Percentiles rank a stretch among this genome's conserved stretches.
These are phyloP conservation scores for Melocanna baccifera DNA, from an alignment of 176 grass and related monocot genomes.

Conservation along the genomic window DNA sequence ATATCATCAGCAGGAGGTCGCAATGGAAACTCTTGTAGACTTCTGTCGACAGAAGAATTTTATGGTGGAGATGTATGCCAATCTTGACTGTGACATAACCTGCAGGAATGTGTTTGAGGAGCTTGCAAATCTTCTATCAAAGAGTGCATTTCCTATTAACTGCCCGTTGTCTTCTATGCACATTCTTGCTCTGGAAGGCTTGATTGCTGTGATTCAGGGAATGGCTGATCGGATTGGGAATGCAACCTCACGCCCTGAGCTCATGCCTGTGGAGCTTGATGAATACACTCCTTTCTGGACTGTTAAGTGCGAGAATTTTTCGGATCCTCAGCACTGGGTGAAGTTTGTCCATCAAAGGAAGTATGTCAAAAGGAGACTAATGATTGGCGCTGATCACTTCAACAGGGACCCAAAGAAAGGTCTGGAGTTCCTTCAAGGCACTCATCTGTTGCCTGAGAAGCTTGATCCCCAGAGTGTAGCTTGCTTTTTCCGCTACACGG, in stretches of 20 bases:
- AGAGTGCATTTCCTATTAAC: constrained; percentile 97
- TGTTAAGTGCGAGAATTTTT: constrained; percentile 79
- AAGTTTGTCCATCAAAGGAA: constrained; percentile 91
- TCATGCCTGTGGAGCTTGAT: constrained; percentile 65
- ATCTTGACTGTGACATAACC: constrained; percentile 95
- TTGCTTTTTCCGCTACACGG: constrained; percentile 91
- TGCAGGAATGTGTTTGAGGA: constrained; percentile 98
- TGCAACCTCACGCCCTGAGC: constrained; percentile 51
- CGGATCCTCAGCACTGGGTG: constrained; percentile 86
- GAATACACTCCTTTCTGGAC: constrained; percentile 93
- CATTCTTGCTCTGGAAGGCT: constrained; percentile 84
- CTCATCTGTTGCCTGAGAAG: constrained; percentile 94
- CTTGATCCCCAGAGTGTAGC: constrained; percentile 98
- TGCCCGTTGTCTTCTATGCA: constrained; percentile 91
- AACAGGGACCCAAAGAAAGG: constrained; percentile 99
- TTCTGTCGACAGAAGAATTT: constrained; percentile 85
- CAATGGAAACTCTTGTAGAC: constrained; percentile 95
- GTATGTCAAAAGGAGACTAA: constrained; percentile 85
- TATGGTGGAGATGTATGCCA: constrained; percentile 99
- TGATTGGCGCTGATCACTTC: constrained; percentile 97
- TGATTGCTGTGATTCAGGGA: constrained; percentile 93
- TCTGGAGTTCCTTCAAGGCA: constrained; percentile 97
- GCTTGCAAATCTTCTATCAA: constrained; percentile 83
- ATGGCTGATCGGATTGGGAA: constrained; percentile 82
- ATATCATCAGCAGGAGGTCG: constrained; percentile 93